Evolutionary conservation across 495 filamentous ascomycete genomes (phyloP), one percentile per base, ranked within the genome.

Genomic region (Lophiostoma macrostomum): DNA sequence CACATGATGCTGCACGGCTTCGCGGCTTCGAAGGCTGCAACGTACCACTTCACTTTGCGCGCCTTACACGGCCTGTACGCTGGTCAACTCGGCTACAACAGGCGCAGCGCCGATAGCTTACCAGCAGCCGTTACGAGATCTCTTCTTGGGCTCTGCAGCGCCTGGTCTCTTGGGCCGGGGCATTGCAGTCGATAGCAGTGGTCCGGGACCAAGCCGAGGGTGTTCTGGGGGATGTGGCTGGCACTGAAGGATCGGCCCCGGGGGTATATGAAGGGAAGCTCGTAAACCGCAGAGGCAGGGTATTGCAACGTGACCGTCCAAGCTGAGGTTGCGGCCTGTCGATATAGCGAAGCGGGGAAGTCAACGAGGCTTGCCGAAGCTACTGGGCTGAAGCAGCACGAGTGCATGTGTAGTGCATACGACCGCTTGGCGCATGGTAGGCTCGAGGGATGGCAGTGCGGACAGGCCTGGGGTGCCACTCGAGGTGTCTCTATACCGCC

Each of bases 101-200:
- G 11, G n/a, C 29, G 34, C 31, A 22, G 18, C 23, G 24, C 28
- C 42, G 13, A 38, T 24, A 3, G 36, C 82, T 74, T 70, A 90
- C 88, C 88, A 91, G 71, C 88, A 95, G 56, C 88, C 88, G 71
- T 86, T 90, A 36, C 88, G 79, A 64, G 86, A 90, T 66, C 88
- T 75, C 62, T 78, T 74, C 64, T 76, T 75, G 31, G 73, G 69
- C 50, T 74, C 74, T 32, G 58, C 51, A 27, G 64, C 63, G 14
- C 61, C 50, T 13, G 64, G 67, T 45, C 68, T 72, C 63, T 68
- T 71, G 31, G 68, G 68, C 40, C 69, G 67, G 14, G 69, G 69
- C 69, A 72, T 72, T 18, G 41, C 52, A 11, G 8, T 32, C 5
- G 5, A 41, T 13, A 32, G 10, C 14, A 25, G 39, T 19, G n/a